Conservation (phyloP, 2,329 filamentous ascomycete genomes). For the Aciculosporium take region DNA sequence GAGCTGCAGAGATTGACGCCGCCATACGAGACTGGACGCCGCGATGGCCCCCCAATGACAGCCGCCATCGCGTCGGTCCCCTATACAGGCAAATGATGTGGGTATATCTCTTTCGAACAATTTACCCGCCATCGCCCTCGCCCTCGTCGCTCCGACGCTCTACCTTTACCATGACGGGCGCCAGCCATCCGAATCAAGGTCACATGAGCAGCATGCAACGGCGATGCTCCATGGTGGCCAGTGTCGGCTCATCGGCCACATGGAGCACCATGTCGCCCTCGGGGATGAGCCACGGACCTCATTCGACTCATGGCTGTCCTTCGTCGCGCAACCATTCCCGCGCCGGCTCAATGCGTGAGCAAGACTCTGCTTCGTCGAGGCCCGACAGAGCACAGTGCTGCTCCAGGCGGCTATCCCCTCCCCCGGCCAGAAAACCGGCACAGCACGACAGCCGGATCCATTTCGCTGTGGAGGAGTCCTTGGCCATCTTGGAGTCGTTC, state of each 20-base stretch:
- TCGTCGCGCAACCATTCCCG: slow-evolving; percentile 22
- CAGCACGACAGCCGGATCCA: slow-evolving; percentile 38
- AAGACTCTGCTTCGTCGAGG: slow-evolving; percentile 12
- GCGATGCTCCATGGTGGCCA: slow-evolving; percentile 22
- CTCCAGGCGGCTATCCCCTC: slow-evolving; percentile 24
- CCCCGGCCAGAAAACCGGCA: slow-evolving; percentile 31
- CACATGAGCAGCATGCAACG: slow-evolving; percentile 11
- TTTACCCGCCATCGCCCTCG: slow-evolving; percentile 38
- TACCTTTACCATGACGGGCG: slow-evolving; percentile 16
- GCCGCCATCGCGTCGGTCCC: slow-evolving; percentile 38
- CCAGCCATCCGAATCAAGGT: slow-evolving; percentile 10
- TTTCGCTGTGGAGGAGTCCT: slow-evolving; percentile 40
- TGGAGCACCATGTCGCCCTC: background rate
- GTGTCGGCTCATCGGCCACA: slow-evolving; percentile 8
- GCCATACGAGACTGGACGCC: slow-evolving; percentile 64
- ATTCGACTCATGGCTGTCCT: slow-evolving; percentile 17
- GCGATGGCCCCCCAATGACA: slow-evolving; percentile 41
- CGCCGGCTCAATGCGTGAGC: slow-evolving; percentile 27
- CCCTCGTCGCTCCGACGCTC: slow-evolving; percentile 16
- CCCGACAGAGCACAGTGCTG: slow-evolving; percentile 9
- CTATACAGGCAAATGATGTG: slow-evolving; percentile 54
- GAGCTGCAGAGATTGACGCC: slow-evolving; percentile 61
- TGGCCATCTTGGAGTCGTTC: slow-evolving; percentile 40
- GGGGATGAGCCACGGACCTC: background rate
- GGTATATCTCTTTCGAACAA: slow-evolving; percentile 48